Base-by-base conservation (phyloP, 306 rosid genomes). In the Cucurbita moschata region DNA sequence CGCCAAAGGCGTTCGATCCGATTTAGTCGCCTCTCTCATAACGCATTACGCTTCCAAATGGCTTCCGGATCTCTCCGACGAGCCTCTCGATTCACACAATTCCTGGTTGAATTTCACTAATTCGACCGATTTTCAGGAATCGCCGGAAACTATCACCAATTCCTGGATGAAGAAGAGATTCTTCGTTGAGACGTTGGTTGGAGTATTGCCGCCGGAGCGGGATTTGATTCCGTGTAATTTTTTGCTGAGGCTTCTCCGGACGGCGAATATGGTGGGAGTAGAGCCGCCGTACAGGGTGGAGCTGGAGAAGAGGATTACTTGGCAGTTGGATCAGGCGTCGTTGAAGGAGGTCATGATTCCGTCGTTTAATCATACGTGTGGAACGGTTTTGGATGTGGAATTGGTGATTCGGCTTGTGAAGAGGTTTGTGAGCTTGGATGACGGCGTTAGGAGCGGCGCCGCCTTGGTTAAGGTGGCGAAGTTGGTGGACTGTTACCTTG, bases 1-100 rank as follows among this genome's bases (percentile, higher is more conserved):
- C 59, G 82, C 89, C 56, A 94, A 94, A 73, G 99, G 96, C 6
- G 96, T 94, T 26, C 89, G 89, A 1, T 78, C 85, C 0, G 99
- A 94, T 40, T 81, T 94, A 66, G 77, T 94, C 35, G 95, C 92
- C 65, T 94, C 97, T 21, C 79, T 94, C 19, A 90, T 94, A 76
- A 84, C 96, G 42, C 99, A 94, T 77, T 90, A 90, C 46, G 97
- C 99, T 55, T 85, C 90, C 71, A 91, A 87, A 80, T 94, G 99
- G 99, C 95, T 94, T 30, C 99, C 99, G 1, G 96, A 94, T 47
- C 81, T 94, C 75, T 87, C 91, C 18, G 82, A 39, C 1, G 80
- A 78, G 63, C 9, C 47, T 26, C 15, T 76, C 4, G 81, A 75
- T 12, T 12, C 86, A 59, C 43, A 13, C 3, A 65, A 43, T 23